These are phyloP conservation scores for Penicillium hesseltinei DNA, from an alignment of 2,329 filamentous ascomycete species.

Conservation along the genomic window DNA sequence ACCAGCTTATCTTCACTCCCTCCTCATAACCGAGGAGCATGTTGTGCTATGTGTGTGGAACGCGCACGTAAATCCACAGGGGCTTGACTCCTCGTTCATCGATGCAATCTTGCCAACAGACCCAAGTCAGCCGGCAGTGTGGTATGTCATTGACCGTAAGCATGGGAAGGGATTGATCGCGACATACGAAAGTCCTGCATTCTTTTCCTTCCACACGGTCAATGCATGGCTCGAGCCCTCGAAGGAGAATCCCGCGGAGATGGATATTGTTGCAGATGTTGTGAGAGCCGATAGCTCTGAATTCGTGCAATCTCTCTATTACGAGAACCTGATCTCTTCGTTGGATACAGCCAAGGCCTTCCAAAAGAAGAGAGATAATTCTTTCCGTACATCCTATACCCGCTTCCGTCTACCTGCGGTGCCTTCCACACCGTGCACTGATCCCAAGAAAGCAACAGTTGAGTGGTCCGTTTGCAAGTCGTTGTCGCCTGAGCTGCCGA, in stretches of 20 bases:
- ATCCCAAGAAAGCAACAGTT: constrained; percentile 18
- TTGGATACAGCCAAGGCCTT: constrained; percentile 45
- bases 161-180: constrained; percentile 64
- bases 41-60: constrained; percentile 73
- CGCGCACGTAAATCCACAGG: constrained; percentile 57
- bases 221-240: constrained; percentile 70
- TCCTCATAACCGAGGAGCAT: constrained; percentile 70
- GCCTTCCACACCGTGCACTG: constrained; percentile 18
- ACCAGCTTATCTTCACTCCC: constrained; percentile 77
- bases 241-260: constrained; percentile 28
- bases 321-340: constrained; percentile 64
- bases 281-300: constrained; percentile 63
- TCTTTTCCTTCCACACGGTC: constrained; percentile 77
- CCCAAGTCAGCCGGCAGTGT: constrained; percentile 55
- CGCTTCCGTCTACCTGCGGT: constrained; percentile 41
- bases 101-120: constrained; percentile 68
- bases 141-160: constrained; percentile 72
- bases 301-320: constrained; percentile 66
- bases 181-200: constrained; percentile 64
- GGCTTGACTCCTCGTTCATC: constrained; percentile 43
- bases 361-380: constrained; percentile 35
- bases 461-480: constrained; percentile 29
- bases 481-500: constrained; percentile 48
- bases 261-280: constrained; percentile 64
- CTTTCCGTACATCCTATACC: constrained; percentile 24